Conservation (phyloP, 2,329 filamentous ascomycete genomes). For the Exophiala sp. region DNA sequence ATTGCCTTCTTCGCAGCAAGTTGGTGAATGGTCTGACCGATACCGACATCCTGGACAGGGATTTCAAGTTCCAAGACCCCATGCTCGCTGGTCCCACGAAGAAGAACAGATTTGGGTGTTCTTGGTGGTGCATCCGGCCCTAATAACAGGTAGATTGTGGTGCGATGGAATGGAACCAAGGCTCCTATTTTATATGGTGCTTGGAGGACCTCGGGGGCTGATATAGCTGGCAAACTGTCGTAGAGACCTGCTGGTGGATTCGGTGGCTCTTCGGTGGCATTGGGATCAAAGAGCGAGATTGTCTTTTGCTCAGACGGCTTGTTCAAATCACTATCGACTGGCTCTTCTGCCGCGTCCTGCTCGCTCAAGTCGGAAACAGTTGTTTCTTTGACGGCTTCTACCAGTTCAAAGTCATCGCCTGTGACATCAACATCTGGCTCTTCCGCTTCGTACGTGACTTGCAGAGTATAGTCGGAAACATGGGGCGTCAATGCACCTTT, state of each 20-base stretch:
- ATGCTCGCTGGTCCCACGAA: conserved; percentile 52
- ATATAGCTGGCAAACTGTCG: conserved; percentile 49
- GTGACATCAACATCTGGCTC: conserved; percentile 31
- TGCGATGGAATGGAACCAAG: conserved; percentile 62
- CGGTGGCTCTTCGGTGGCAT: conserved; percentile 41
- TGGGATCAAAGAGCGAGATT: conserved; percentile 57
- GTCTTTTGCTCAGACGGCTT: conserved; percentile 18
- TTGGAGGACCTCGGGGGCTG: conserved; percentile 56
- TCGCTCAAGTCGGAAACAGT: no score
- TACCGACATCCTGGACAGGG: conserved; percentile 49
- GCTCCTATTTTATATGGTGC: conserved; percentile 58
- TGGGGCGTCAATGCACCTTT: conserved; percentile 64
- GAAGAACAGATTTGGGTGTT: conserved; percentile 51
- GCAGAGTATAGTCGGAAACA: conserved; percentile 57
- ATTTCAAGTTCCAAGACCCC: conserved; percentile 60
- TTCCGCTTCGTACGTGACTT: conserved; percentile 53
- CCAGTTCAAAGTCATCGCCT: conserved; percentile 55
- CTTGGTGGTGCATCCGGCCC: conserved; percentile 45
- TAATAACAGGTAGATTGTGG: conserved; percentile 60
- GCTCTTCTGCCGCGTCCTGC: no score
- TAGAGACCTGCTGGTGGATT: conserved; percentile 34
- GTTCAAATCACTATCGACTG: no score
- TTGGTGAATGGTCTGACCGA: conserved; percentile 58
- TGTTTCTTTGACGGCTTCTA: conserved; percentile 44
- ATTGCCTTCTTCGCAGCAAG: conserved; percentile 63